These are phyloP conservation scores for Trypanosoma brucei DNA, from an alignment of 208 protist genomes.

Conservation along the genomic window DNA sequence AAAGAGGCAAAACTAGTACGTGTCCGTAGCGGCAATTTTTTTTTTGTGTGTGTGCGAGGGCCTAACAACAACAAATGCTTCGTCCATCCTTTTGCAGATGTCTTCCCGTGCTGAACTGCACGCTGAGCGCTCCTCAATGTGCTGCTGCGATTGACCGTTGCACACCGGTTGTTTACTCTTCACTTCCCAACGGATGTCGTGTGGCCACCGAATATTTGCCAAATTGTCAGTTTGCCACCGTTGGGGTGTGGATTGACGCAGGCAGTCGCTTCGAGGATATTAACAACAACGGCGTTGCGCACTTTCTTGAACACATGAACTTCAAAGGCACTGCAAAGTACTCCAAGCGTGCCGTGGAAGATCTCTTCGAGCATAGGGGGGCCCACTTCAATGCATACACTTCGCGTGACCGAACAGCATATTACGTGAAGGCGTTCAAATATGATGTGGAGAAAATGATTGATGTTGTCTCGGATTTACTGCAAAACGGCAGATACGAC, in stretches of 20 bases:
- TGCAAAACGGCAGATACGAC: conserved; percentile 90
- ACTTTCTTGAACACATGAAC: conserved; percentile 99
- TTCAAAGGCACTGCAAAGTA: conserved; percentile 96
- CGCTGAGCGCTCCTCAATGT: conserved; percentile 42
- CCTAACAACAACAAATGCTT: conserved; percentile 16
- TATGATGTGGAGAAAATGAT: conserved; percentile 91
- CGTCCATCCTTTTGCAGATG: conserved; percentile 16
- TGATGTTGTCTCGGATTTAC: conserved; percentile 96
- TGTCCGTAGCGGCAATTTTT: no score
- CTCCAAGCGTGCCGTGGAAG: conserved; percentile 90
- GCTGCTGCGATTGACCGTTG: conserved; percentile 44
- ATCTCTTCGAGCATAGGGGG: conserved; percentile 95
- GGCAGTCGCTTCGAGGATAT: conserved; percentile 95
- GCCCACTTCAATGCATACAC: conserved; percentile 99
- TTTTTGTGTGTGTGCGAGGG: no score
- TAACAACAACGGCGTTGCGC: conserved; percentile 97
- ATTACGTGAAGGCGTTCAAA: conserved; percentile 95
- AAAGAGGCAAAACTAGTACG: no score
- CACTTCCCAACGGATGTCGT: conserved; percentile 94
- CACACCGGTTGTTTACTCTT: conserved; percentile 87
- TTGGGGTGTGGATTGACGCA: conserved; percentile 97
- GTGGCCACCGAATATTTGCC: conserved; percentile 94
- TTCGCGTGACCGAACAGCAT: conserved; percentile 95
- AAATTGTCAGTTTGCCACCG: conserved; percentile 89
- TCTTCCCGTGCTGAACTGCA: conserved; percentile 39